These are phyloP conservation scores for Comarum palustre DNA, from an alignment of 306 rosid genomes.

Conservation along the genomic window DNA sequence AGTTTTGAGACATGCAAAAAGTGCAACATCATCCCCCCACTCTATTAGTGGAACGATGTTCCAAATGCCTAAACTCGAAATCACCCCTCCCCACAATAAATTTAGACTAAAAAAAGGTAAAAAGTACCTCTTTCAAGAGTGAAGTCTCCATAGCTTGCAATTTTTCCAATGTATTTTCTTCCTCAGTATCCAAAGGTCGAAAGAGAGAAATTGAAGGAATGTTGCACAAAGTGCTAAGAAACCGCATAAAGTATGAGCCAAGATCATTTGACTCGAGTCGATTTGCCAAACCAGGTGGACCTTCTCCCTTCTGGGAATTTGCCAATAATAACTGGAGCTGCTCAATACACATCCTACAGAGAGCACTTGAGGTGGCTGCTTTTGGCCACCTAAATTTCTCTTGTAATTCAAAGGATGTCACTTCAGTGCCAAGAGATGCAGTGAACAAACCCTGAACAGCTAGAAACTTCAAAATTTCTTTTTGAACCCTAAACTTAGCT, in stretches of 20 bases:
- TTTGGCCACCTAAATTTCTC: constrained; percentile 96
- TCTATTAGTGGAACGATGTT: neutral
- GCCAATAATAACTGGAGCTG: constrained; percentile 81
- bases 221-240: constrained; percentile 68
- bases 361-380: constrained; percentile 70
- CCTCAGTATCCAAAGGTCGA: constrained; percentile 60
- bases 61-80: neutral
- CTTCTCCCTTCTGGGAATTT: constrained; percentile 80
- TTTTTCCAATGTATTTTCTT: constrained; percentile 59
- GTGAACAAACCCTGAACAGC: constrained; percentile 91
- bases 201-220: constrained; percentile 90
- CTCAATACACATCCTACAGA: constrained; percentile 83
- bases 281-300: constrained; percentile 39
- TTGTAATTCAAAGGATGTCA: constrained; percentile 85
- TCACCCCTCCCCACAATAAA: neutral
- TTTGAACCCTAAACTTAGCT: constrained; percentile 64
- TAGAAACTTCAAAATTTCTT: constrained; percentile 79
- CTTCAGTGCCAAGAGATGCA: constrained; percentile 89
- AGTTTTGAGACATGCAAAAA: neutral
- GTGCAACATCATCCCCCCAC: neutral
- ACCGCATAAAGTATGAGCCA: constrained; percentile 83
- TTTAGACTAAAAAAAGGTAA: neutral
- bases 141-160: constrained; percentile 62
- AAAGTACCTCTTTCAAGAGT: constrained; percentile 62
- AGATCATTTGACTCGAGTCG: constrained; percentile 66